Percentiles rank a stretch among this genome's conserved stretches.
Conservation (phyloP, 192 early-diverging fungal genomes). For the Coemansia sp. region DNA sequence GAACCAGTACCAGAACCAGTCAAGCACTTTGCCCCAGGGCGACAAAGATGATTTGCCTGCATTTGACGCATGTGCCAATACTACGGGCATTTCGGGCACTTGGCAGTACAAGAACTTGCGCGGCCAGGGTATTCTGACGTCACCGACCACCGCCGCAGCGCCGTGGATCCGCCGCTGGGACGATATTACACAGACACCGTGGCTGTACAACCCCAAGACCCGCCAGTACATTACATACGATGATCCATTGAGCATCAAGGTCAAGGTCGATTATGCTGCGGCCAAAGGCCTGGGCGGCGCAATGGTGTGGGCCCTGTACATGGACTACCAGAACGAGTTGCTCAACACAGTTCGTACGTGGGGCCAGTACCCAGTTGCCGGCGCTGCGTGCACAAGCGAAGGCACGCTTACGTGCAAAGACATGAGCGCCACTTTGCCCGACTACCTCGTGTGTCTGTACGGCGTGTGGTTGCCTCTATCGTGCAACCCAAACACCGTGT, state of each 20-base stretch:
- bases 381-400: neutral
- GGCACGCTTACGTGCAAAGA: slow-evolving; percentile 5
- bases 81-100: slow-evolving; percentile 58
- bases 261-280: slow-evolving; percentile 61
- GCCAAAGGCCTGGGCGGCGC: slow-evolving; percentile 61
- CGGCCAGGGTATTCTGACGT: slow-evolving; percentile 54
- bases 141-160: slow-evolving; percentile 51
- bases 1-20: slow-evolving; percentile 53
- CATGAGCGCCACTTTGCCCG: neutral
- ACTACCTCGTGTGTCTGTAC: slow-evolving; percentile 20
- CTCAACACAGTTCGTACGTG: slow-evolving; percentile 44
- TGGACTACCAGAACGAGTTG: slow-evolving; percentile 60
- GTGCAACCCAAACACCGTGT: slow-evolving; percentile 17
- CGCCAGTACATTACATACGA: slow-evolving; percentile 78
- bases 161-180: slow-evolving; percentile 71
- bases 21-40: slow-evolving; percentile 47
- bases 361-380: slow-evolving; percentile 5
- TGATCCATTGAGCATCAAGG: slow-evolving; percentile 63
- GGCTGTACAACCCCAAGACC: slow-evolving; percentile 55
- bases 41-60: slow-evolving; percentile 57
- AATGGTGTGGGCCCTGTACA: slow-evolving; percentile 57
- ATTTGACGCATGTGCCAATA: slow-evolving; percentile 50
- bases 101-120: slow-evolving; percentile 69
- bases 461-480: slow-evolving; percentile 7
- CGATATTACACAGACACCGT: slow-evolving; percentile 58